Conservation (phyloP, 495 filamentous ascomycete genomes). For the Daldinia loculata region DNA sequence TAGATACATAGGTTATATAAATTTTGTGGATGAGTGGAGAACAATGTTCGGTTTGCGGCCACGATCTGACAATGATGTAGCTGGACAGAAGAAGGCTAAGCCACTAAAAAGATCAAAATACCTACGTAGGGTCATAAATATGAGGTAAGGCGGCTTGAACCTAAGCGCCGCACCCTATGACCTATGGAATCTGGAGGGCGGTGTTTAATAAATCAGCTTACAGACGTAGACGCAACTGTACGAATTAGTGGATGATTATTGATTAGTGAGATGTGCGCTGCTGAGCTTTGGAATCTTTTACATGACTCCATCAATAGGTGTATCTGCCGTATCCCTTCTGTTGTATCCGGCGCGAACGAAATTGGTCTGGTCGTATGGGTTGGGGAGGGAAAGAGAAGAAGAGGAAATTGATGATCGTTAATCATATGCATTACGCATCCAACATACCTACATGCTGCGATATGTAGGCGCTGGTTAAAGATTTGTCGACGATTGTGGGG, state of each 20-base stretch:
- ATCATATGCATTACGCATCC: conserved; percentile 23
- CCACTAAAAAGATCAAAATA: neutral
- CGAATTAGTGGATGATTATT: neutral
- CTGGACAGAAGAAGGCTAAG: neutral
- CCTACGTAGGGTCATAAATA: neutral
- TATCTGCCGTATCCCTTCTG: neutral
- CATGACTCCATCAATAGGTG: neutral
- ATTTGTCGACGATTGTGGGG: conserved; percentile 33
- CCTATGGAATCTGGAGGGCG: conserved; percentile 3
- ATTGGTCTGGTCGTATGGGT: neutral
- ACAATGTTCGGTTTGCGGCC: neutral
- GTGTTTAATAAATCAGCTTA: conserved; percentile 16
- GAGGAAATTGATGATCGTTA: neutral
- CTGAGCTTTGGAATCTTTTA: neutral
- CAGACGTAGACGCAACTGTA: neutral
- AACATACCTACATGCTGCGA: neutral
- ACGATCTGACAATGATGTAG: neutral
- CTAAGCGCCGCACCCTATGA: conserved; percentile 7
- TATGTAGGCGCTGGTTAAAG: conserved; percentile 7
- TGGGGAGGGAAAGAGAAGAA: neutral
- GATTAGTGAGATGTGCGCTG: neutral
- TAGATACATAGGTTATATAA: too few species aligned
- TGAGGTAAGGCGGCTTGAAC: neutral
- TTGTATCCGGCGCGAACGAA: neutral
- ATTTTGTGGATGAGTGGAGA: neutral